Evolutionary conservation across 257 asterid genomes (phyloP), one percentile per base, ranked within the genome.

Genomic region (Hygrophila difformis): DNA sequence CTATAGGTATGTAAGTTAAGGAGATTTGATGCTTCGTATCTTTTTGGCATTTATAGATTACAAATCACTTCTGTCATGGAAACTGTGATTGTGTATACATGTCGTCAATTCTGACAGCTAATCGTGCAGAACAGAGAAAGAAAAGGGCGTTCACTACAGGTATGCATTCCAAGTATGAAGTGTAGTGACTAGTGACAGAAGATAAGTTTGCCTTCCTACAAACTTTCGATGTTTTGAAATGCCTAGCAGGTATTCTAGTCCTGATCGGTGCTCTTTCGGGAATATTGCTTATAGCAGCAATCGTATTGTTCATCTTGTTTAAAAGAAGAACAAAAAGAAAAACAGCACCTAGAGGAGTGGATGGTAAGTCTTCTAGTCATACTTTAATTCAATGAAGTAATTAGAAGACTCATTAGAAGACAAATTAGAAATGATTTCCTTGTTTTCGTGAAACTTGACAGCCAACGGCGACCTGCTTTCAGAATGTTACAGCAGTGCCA

Each of bases 211-310:
- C 19, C 22, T 13, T 35, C 11, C 20, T 17, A 20, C 9, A 37
- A 5, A 18, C 16, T 44, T 24, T 28, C 21, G 5, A 34, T 6
- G 22, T 8, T 14, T 41, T 28, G 12, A 56, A 48, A 39, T 58
- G 28, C 33, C 28, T 61, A n/a, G 54, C 77, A 83, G 93, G 63
- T 40, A 35, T 66, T 44, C 66, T 47, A 59, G 49, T 78, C n/a
- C 35, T 73, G 22, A 50, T 57, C 20, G 84, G 70, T 33, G 76
- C 71, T 17, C 45, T 70, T 17, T 70, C 60, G 8, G 87, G 55
- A 13, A 35, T 76, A 13, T 54, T 65, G 14, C 12, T 61, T 18
- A 22, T 53, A 6, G 33, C 50, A 42, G 49, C 67, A 5, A 3
- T 52, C 31, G 62, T 64, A 2, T 59, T 60, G 47, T 49, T 53